Base-by-base conservation (phyloP, 495 filamentous ascomycete genomes). In the Penicillium daleae region DNA sequence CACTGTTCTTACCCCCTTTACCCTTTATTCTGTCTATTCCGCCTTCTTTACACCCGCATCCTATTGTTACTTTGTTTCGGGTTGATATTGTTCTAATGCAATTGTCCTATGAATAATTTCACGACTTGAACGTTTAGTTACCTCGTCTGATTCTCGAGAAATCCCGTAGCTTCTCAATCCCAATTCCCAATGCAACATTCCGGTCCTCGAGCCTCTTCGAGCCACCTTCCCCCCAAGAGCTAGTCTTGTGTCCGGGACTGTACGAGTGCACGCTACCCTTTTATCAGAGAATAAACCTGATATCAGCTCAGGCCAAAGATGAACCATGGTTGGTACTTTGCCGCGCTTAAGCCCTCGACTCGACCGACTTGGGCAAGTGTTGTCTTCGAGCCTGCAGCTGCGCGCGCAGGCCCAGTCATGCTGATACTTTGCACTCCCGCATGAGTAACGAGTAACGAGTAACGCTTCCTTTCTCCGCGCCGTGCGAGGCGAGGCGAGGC, bases 81-180 rank as follows among this genome's bases (percentile, higher is more conserved):
- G 67, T 66, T 59, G 56, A 69, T 71, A 71, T 73, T 67, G 61
- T 69, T 67, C 59, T 61, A 74, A 69, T 69, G 65, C 54, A 66
- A 57, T 57, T 67, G 42, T 61, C 48, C 58, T 65, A 63, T 56
- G 58, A 46, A 66, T 63, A 60, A 61, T 55, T 39, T 58, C 46
- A 65, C 51, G 57, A 65, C 26, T 48, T 52, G 58, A 22, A 61
- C 50, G 42, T 53, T 44, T 58, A 35, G 4, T 19, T 29, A 8
- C 24, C 29, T 32, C 26, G 17, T 46, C 27, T 49, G 61, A 56
- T 27, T 48, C 49, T 24, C 22, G 2, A 15, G 26, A 26, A 48
- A 8, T 22, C 21, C 46, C 15, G 22, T 50, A 26, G 46, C 27
- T 50, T n/a, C 40, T 57, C 60, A 56, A 35, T 37, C 49, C 35